Evolutionary conservation across 2,329 filamentous ascomycete species (phyloP).

Genomic region (Claviceps monticola): DNA sequence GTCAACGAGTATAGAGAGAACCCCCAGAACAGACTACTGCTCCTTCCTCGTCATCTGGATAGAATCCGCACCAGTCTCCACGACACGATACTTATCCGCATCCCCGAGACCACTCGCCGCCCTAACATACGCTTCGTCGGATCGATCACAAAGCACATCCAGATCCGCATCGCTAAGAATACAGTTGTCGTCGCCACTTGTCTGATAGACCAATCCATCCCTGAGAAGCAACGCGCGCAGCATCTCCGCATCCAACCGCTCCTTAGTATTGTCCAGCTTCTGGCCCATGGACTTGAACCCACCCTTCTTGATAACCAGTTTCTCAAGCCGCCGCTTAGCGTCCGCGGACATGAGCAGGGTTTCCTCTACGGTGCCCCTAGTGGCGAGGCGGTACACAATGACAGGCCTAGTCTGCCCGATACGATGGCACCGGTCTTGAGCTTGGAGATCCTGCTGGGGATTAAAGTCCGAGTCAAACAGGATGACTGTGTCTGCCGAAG

Average conservation of each 20-base stretch:
- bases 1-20: background rate
- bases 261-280: constrained; percentile 36
- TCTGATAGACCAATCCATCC: constrained; percentile 54
- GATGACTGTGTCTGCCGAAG: constrained; percentile 81
- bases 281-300: constrained; percentile 59
- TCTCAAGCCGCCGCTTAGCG: constrained; percentile 81
- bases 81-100: constrained; percentile 57
- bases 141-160: constrained; percentile 63
- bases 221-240: constrained; percentile 50
- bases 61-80: constrained; percentile 56
- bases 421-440: constrained; percentile 86
- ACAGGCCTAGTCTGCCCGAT: constrained; percentile 91
- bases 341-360: constrained; percentile 75
- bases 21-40: background rate
- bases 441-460: constrained; percentile 91
- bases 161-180: constrained; percentile 67
- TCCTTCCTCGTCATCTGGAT: constrained; percentile 27
- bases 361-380: constrained; percentile 85
- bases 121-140: constrained; percentile 47
- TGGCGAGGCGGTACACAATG: constrained; percentile 85
- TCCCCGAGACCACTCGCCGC: constrained; percentile 69
- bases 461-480: constrained; percentile 88
- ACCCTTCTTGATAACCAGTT: constrained; percentile 90
- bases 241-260: constrained; percentile 45
- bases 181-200: constrained; percentile 37